Evolutionary conservation across 1,139 yeast species (phyloP), one percentile per base, ranked within the genome.

Genomic region (Suhomyces bokatorum): DNA sequence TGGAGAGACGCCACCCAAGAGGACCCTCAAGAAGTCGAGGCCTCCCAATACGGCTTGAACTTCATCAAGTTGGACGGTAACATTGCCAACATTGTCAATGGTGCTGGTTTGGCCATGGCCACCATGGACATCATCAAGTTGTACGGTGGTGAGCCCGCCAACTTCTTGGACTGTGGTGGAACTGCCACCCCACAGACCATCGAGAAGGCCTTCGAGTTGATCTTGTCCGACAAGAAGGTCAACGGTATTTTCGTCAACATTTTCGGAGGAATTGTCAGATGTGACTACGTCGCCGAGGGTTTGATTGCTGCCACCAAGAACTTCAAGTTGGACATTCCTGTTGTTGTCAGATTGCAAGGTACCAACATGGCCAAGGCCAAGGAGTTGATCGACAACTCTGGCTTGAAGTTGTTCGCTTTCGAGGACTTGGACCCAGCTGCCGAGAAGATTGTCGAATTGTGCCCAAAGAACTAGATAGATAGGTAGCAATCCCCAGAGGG

Each of bases 71-170:
- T 93, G 66, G 95, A 93, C 66, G 99, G 99, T 71, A 88, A 89
- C 79, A 91, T 93, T 64, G 99, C 99, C 63, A 93, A 97, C 78
- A 80, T 93, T 55, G 99, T 93, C 67, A 93, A 93, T 71, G 99
- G 99, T 77, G 99, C 99, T 48, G 99, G 99, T 73, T 83, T 93
- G 65, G 99, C 99, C 62, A 93, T 93, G 99, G 99, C 99, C 62
- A 93, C 99, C 57, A 91, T 93, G 98, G 99, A 93, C 73, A 95
- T 95, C 69, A 89, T 93, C 78, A 91, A 95, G 78, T 81, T 95
- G 62, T 87, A 90, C 76, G 98, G 98, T 62, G 99, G 99, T 69
- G 89, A 84, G 60, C 99, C 99, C 61, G 99, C 99, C 57, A 93
- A 93, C 80, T 93, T 93, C 81, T 82, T 93, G 70, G 99, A 93